Conservation (phyloP, 1,284 basidiomycete species). For the Naganishia liquefaciens region DNA sequence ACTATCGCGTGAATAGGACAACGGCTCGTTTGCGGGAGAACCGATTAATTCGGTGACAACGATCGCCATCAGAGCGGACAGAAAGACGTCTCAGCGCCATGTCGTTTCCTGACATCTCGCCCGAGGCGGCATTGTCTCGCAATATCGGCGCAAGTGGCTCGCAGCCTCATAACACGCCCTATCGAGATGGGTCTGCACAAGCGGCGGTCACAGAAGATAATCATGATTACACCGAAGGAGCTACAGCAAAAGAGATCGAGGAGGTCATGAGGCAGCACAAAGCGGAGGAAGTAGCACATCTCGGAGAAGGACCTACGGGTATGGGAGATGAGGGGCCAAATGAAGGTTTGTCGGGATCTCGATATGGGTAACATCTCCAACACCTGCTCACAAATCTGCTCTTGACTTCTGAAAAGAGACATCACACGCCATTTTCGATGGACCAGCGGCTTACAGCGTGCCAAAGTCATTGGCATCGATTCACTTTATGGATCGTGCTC, state of each 20-base stretch:
- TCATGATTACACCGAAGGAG: slow-evolving; percentile 39
- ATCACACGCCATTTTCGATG: slow-evolving; percentile 28
- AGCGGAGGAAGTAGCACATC: slow-evolving; percentile 21
- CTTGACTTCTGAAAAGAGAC: slow-evolving; percentile 20
- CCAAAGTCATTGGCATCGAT: slow-evolving; percentile 40
- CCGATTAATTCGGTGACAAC: no score
- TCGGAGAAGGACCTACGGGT: slow-evolving; percentile 27
- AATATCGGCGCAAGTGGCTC: neutral
- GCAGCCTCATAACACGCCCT: neutral
- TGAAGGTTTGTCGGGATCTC: slow-evolving; percentile 5
- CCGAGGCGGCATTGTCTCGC: slow-evolving; percentile 25
- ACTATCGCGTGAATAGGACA: no score
- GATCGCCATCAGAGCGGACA: no score
- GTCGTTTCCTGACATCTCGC: slow-evolving; percentile 32
- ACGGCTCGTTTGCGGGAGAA: no score
- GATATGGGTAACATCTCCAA: neutral
- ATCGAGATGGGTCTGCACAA: slow-evolving; percentile 18
- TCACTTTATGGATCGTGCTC: slow-evolving; percentile 32
- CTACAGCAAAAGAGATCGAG: slow-evolving; percentile 30
- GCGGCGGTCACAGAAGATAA: slow-evolving; percentile 5
- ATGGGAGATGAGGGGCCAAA: slow-evolving; percentile 20
- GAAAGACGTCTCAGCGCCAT: neutral
- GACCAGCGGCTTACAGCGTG: slow-evolving; percentile 39
- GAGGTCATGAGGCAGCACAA: slow-evolving; percentile 30
- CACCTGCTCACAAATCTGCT: neutral